Base-by-base conservation (phyloP, 768 basidiomycete genomes). In the Inosperma sp. region DNA sequence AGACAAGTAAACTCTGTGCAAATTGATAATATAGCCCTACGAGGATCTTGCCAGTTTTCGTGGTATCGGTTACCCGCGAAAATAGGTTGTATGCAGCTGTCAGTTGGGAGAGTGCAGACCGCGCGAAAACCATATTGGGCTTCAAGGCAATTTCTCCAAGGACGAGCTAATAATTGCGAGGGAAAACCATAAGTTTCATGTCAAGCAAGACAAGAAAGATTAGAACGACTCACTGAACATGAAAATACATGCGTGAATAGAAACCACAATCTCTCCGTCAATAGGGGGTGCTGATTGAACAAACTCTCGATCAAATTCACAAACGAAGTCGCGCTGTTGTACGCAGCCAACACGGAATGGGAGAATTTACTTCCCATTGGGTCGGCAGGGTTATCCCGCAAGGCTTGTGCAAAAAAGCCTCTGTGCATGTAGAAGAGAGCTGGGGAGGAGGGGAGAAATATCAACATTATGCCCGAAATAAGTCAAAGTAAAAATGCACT, bases 371-470 rank as follows among this genome's bases (percentile, higher is more conserved):
- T 82, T 3, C 81, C 79, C 69, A 86, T 79, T 4, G 83, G 83
- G 62, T 87, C 84, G 6, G 64, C 67, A 0, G 82, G 78, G 49
- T 65, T 75, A 53, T 84, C 83, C 58, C 83, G 81, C 49, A 87
- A 63, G 0, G 84, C 83, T 50, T 80, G 79, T 1, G 83, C 84
- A 59, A 87, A 87, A 70, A 82, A 87, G 5, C 83, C 83, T 41
- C 84, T 76, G 64, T 87, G 84, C 74, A 87, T 81, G 57, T 86
- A 86, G 59, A 86, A 84, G 23, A 85, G 64, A 10, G 80, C 83
- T 84, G 54, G 21, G 54, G 53, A 37, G 33, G 43, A 46, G 13
- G 17, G 49, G 16, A n/a, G 29, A 21, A 25, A 25, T 30, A 42
- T 48, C 23, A 43, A 35, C 33, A 5, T 36, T 48, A 19, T 26